Base-by-base conservation (phyloP, 306 rosid genomes). In the Acacia melanoxylon region DNA sequence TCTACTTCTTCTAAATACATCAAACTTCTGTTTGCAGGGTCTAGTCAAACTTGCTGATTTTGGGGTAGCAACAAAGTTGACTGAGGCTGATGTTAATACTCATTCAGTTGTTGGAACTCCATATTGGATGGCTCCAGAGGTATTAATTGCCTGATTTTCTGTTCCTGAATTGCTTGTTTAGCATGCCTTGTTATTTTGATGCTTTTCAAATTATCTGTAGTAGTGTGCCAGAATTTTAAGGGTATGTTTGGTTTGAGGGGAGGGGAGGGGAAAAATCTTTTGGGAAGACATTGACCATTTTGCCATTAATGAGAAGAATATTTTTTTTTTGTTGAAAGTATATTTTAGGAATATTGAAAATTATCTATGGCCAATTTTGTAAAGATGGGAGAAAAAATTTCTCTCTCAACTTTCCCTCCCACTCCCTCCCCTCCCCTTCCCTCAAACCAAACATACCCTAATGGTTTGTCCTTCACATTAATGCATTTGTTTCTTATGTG, bases 81-180 rank as follows among this genome's bases (percentile, higher is more conserved):
- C 95, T 16, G 99, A 96, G 87, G 99, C 99, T 54, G 99, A 96
- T 88, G 97, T 94, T 66, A 93, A 96, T 88, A 96, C 99, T 25
- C 99, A 96, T 91, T 96, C 99, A 48, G 99, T 96, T 86, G 99
- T 93, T 83, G 99, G 99, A 83, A 96, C 99, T 13, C 99, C 99
- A 71, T 96, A 96, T 82, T 96, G 99, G 99, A 96, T 96, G 99
- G 99, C 99, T 73, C 99, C 99, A 45, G 99, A 96, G 99, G 99
- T 96, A 89, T 68, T 24, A 76, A 24, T 74, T 48, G 41, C 41
- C 27, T 51, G 70, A 63, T 79, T n/a, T 84, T 31, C 74, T 87
- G 52, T 20, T 69, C 74, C 20, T 69, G 7, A 22, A 42, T 41
- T 69, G 33, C 31, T 42, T 41, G 74, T 69, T 69, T 42, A 24